Percentiles rank a stretch among this genome's conserved stretches.
phyloP scores from a whole-genome alignment of 2,329 filamentous ascomycete genomes.

The Cercospora sp. region DNA sequence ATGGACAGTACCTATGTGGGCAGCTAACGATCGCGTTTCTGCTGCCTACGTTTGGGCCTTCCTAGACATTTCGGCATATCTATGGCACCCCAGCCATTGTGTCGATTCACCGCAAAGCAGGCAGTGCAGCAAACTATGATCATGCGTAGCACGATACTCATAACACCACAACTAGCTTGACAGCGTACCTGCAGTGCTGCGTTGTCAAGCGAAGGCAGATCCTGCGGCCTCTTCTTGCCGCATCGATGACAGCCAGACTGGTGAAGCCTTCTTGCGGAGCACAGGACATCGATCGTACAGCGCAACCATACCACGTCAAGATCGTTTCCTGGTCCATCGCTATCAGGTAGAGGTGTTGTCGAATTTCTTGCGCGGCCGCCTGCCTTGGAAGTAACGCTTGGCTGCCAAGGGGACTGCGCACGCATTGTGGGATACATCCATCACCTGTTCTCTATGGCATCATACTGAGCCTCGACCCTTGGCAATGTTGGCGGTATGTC shows the following conservation, averaged over 20 bases:
- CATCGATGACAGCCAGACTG: neutral
- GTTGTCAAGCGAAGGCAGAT: neutral
- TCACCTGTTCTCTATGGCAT: neutral
- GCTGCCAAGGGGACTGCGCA: neutral
- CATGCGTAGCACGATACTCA: neutral
- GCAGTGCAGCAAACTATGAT: neutral
- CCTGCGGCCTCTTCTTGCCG: neutral
- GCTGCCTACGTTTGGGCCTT: neutral
- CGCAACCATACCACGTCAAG: neutral
- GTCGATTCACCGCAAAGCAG: neutral
- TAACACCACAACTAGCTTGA: neutral
- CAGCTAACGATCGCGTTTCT: neutral
- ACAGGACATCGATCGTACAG: neutral
- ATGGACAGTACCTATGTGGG: neutral
- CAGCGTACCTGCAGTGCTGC: slow-evolving; percentile 1
- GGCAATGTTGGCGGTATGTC: neutral
- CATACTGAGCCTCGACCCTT: neutral
- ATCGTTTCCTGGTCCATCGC: neutral
- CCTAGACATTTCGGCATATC: neutral
- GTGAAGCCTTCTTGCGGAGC: neutral
- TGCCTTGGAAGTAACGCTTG: neutral
- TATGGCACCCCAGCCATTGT: neutral
- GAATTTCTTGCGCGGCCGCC: neutral
- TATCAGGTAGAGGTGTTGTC: neutral
- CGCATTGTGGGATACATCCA: neutral